A percentile compares a stretch with the other conserved stretches of the same genome.
These are phyloP conservation scores for Chenopodium album DNA, from an alignment of 148 eudicot genomes.

Conservation along the genomic window DNA sequence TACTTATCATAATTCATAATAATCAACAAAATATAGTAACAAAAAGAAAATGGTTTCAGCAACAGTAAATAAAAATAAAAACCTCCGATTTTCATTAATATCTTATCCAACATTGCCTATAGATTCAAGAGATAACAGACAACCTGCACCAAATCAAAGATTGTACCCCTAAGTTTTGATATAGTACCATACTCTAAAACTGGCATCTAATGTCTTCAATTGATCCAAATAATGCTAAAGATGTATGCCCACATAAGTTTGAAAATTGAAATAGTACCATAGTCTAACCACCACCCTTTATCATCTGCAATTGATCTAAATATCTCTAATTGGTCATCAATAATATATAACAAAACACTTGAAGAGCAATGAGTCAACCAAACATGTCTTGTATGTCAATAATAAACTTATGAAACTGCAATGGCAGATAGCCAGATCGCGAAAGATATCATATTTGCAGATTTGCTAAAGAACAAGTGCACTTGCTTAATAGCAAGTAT, in stretches of 20 bases:
- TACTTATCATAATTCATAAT: neutral
- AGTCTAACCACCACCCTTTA: neutral
- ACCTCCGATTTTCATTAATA: neutral
- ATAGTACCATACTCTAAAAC: neutral
- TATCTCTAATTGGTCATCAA: slow-evolving; percentile 2
- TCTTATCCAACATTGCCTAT: neutral
- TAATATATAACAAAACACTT: neutral
- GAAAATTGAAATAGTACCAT: neutral
- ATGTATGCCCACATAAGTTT: neutral
- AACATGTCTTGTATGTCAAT: neutral
- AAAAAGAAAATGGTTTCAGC: neutral
- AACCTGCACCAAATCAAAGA: neutral
- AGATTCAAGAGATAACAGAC: neutral
- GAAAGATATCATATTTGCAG: neutral
- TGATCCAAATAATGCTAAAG: neutral
- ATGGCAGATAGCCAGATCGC: neutral
- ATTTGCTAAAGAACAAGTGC: neutral
- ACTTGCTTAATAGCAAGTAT: neutral
- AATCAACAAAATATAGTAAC: neutral
- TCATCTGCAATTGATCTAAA: neutral
- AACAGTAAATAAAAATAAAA: neutral
- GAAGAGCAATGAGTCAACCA: neutral
- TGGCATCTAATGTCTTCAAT: neutral
- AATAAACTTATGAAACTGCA: neutral
- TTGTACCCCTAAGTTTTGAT: neutral